Percentiles rank a stretch among this genome's conserved stretches.
Evolutionary conservation across 495 filamentous ascomycete genomes (phyloP).

Genomic region (Trypethelium eluteriae): DNA sequence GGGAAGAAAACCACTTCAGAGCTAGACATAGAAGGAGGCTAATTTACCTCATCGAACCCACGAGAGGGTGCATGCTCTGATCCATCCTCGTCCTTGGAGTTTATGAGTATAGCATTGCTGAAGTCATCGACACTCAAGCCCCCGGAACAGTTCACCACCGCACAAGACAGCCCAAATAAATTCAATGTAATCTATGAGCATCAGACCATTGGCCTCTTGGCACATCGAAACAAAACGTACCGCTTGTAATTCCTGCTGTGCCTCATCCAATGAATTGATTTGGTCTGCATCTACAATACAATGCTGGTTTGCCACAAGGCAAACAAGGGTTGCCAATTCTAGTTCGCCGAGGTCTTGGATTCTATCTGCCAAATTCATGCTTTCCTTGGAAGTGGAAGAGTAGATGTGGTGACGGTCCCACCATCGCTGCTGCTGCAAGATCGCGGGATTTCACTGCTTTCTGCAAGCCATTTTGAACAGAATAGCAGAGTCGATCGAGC

Average conservation of each 20-base stretch:
- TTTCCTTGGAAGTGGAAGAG: background rate
- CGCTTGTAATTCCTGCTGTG: background rate
- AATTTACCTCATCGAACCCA: background rate
- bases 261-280: slow-evolving; percentile 36
- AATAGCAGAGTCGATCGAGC: no score
- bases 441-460: background rate
- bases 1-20: background rate
- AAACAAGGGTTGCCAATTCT: slow-evolving; percentile 78
- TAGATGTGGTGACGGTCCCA: slow-evolving; percentile 14
- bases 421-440: background rate
- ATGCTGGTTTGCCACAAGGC: slow-evolving; percentile 70
- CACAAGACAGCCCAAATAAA: slow-evolving; percentile 62
- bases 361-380: slow-evolving; percentile 45
- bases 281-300: slow-evolving; percentile 68
- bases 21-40: background rate
- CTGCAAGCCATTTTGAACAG: no score
- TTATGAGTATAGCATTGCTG: slow-evolving; percentile 55
- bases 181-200: slow-evolving; percentile 51
- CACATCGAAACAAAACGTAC: slow-evolving; percentile 11
- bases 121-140: slow-evolving; percentile 76
- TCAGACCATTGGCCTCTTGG: slow-evolving; percentile 17
- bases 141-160: slow-evolving; percentile 61
- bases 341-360: slow-evolving; percentile 74
- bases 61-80: slow-evolving; percentile 12
- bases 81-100: slow-evolving; percentile 10